phyloP scores from a whole-genome alignment of 768 basidiomycete species.

The Boletus rubroflammeus region DNA sequence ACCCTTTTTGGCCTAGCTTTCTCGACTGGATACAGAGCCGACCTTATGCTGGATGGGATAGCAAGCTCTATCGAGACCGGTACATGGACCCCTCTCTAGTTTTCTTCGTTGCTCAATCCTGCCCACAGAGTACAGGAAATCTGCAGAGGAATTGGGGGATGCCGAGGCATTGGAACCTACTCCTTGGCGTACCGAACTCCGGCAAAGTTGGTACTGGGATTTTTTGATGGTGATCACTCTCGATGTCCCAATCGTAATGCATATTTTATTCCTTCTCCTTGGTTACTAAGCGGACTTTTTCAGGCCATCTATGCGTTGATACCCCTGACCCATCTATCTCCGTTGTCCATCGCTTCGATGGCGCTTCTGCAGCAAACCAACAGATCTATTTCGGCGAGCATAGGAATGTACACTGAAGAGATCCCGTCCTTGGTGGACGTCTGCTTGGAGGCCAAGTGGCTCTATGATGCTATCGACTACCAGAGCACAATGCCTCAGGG shows the following conservation, averaged over 20 bases:
- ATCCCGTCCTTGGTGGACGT: slow-evolving; percentile 10
- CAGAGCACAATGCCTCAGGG: slow-evolving; percentile 17
- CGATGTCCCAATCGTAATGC: slow-evolving; percentile 35
- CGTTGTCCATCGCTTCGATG: slow-evolving; percentile 32
- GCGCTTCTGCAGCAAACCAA: slow-evolving; percentile 35
- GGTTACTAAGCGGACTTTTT: neutral
- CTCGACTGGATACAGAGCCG: slow-evolving; percentile 31
- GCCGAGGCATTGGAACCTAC: slow-evolving; percentile 28
- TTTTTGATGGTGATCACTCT: slow-evolving; percentile 26
- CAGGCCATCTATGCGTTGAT: slow-evolving; percentile 26
- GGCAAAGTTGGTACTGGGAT: slow-evolving; percentile 38
- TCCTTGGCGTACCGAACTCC: slow-evolving; percentile 14
- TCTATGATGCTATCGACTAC: slow-evolving; percentile 23
- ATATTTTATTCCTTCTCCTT: neutral
- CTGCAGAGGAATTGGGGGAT: slow-evolving; percentile 31
- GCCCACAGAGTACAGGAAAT: slow-evolving; percentile 35
- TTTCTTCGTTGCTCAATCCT: neutral
- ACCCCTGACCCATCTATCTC: slow-evolving; percentile 22
- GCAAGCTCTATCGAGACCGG: slow-evolving; percentile 31
- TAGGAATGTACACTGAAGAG: slow-evolving; percentile 5
- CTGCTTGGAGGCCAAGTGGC: slow-evolving; percentile 14
- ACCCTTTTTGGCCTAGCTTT: slow-evolving; percentile 40
- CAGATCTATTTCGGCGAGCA: slow-evolving; percentile 14
- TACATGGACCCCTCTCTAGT: neutral
- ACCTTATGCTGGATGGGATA: slow-evolving; percentile 38